Evolutionary conservation across 2,329 filamentous ascomycete genomes (phyloP).

Genomic region (Trichothecium sympodiale): DNA sequence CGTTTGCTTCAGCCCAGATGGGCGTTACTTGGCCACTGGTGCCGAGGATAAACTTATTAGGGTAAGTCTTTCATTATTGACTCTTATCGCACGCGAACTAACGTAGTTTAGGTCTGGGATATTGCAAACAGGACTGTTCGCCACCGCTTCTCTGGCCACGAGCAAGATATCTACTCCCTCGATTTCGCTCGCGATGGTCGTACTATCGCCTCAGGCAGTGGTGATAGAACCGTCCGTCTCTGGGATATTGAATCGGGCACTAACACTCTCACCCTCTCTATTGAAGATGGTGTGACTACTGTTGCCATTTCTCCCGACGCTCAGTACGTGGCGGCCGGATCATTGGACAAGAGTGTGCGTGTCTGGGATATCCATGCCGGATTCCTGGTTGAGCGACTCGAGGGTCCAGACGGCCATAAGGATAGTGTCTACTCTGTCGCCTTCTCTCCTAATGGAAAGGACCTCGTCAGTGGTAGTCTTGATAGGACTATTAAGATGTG

Average conservation of each 20-base stretch:
- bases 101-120: slow-evolving; percentile 69
- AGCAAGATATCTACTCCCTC: slow-evolving; percentile 95
- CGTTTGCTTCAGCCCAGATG: slow-evolving; percentile 97
- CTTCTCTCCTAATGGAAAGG: slow-evolving; percentile 85
- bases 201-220: slow-evolving; percentile 90
- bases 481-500: slow-evolving; percentile 99
- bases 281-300: slow-evolving; percentile 95
- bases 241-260: slow-evolving; percentile 88
- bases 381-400: slow-evolving; percentile 79
- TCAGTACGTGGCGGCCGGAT: slow-evolving; percentile 87
- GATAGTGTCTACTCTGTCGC: slow-evolving; percentile 95
- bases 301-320: slow-evolving; percentile 95
- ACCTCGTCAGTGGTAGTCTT: slow-evolving; percentile 86
- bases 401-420: slow-evolving; percentile 89
- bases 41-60: slow-evolving; percentile 96
- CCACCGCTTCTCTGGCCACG: slow-evolving; percentile 90
- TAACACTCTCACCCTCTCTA: slow-evolving; percentile 75
- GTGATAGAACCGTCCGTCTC: slow-evolving; percentile 85
- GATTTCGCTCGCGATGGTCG: slow-evolving; percentile 91
- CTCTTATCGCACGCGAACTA: neutral
- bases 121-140: slow-evolving; percentile 75
- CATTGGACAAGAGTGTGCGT: slow-evolving; percentile 92
- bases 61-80: slow-evolving; percentile 38
- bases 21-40: slow-evolving; percentile 85
- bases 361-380: slow-evolving; percentile 90